Percentiles rank a stretch among this genome's conserved stretches.
phyloP scores from a whole-genome alignment of 73 alveolate species.

The Uronychia setigera region DNA sequence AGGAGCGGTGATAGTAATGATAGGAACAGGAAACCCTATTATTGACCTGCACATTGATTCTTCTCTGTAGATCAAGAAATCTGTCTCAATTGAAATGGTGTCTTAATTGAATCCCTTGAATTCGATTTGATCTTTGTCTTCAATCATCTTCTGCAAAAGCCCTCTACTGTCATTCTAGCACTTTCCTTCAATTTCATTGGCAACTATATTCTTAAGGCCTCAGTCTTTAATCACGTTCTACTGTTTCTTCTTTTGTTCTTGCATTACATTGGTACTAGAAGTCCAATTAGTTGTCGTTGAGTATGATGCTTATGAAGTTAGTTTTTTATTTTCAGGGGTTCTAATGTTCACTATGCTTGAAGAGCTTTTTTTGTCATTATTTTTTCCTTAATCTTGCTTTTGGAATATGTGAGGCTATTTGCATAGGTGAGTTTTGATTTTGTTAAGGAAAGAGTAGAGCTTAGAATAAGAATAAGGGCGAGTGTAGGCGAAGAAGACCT shows the following conservation, averaged over 20 bases:
- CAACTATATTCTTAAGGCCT: not conserved
- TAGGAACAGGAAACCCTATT: slow-evolving; percentile 33
- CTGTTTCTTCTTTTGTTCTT: not conserved
- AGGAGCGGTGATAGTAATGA: slow-evolving; percentile 37
- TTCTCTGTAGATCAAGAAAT: slow-evolving; percentile 7
- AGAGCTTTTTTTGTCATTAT: too few species aligned
- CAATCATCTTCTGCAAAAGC: not conserved
- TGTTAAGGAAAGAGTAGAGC: slow-evolving; percentile 7
- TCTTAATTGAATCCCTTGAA: slow-evolving; percentile 37
- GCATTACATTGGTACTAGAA: too few species aligned
- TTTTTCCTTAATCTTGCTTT: too few species aligned
- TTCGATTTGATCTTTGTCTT: not conserved
- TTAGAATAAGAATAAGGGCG: slow-evolving; percentile 1
- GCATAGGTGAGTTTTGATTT: not conserved
- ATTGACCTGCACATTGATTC: slow-evolving; percentile 22
- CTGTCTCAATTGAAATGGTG: slow-evolving; percentile 9
- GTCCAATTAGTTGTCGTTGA: not conserved
- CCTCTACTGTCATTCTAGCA: not conserved
- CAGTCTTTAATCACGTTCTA: not conserved
- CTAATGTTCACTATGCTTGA: too few species aligned
- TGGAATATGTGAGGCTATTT: not conserved
- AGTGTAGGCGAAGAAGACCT: not conserved
- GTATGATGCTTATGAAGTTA: too few species aligned
- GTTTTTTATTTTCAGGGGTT: not conserved
- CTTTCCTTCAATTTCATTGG: not conserved